Percentiles rank a stretch among this genome's conserved stretches.
phyloP scores from a whole-genome alignment of 2,329 filamentous ascomycete genomes.

The Trichoderma brevicompactum region DNA sequence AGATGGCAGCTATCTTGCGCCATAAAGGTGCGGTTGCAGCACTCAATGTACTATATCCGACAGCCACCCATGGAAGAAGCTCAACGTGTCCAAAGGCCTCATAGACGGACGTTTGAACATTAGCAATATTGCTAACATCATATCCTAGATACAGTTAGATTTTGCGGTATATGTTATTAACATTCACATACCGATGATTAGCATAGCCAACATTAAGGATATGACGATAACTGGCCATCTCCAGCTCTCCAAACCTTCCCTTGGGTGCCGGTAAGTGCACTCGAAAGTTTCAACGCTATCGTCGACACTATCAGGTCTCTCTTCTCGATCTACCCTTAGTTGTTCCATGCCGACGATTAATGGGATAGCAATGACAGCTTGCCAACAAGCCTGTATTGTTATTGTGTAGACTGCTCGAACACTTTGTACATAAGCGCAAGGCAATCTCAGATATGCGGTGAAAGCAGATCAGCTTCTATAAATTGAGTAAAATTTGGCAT shows the following conservation, averaged over 20 bases:
- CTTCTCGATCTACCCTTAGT: neutral
- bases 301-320: neutral
- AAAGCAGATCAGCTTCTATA: too few relatives aligned
- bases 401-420: too few relatives aligned
- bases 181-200: neutral
- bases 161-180: too few relatives aligned
- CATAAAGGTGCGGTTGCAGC: constrained; percentile 43
- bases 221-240: neutral
- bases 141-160: constrained; percentile 40
- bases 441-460: too few relatives aligned
- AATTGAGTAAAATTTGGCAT: too few relatives aligned
- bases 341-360: neutral
- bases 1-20: constrained; percentile 34
- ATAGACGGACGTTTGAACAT: constrained; percentile 63
- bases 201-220: neutral
- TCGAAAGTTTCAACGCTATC: neutral
- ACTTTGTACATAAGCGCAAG: too few relatives aligned
- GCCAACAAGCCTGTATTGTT: neutral
- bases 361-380: neutral
- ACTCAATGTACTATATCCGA: constrained; percentile 31
- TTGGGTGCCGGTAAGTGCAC: too few relatives aligned
- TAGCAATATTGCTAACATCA: constrained; percentile 53
- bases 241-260: neutral
- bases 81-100: constrained; percentile 49
- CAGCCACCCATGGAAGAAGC: constrained; percentile 46